Conservation (phyloP, 176 grass and related monocot species). For the Oropetium thomaeum region DNA sequence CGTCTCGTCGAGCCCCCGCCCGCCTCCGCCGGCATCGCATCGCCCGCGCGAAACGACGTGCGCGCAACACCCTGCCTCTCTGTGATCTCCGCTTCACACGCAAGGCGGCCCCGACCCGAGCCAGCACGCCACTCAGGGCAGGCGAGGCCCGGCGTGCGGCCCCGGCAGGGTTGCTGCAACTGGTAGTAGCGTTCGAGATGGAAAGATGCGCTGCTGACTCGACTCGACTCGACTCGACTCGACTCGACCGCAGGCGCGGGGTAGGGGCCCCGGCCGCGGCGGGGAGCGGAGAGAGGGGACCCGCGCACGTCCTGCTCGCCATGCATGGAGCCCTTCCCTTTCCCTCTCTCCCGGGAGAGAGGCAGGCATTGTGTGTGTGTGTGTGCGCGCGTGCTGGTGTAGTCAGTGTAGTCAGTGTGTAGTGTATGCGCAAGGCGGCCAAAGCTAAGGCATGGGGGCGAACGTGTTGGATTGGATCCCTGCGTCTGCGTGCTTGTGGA, state of each 20-base stretch:
- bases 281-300: no score
- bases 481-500: no score
- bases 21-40: not conserved
- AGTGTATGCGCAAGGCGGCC: no score
- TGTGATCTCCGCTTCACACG: not conserved
- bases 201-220: slow-evolving; percentile 19
- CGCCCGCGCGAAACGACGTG: slow-evolving; percentile 10
- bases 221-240: not conserved
- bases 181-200: not conserved
- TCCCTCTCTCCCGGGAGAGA: no score
- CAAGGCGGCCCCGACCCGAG: not conserved
- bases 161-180: not conserved
- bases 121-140: no score
- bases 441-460: no score
- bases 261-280: not conserved
- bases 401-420: no score
- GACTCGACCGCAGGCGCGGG: not conserved
- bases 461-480: no score
- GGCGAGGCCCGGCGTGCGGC: slow-evolving; percentile 1
- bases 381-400: no score
- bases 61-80: not conserved
- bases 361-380: no score
- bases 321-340: no score
- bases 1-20: not conserved
- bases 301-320: no score